Evolutionary conservation across 192 early-diverging fungal genomes (phyloP).

Genomic region (Phlyctochytrium planicorne): DNA sequence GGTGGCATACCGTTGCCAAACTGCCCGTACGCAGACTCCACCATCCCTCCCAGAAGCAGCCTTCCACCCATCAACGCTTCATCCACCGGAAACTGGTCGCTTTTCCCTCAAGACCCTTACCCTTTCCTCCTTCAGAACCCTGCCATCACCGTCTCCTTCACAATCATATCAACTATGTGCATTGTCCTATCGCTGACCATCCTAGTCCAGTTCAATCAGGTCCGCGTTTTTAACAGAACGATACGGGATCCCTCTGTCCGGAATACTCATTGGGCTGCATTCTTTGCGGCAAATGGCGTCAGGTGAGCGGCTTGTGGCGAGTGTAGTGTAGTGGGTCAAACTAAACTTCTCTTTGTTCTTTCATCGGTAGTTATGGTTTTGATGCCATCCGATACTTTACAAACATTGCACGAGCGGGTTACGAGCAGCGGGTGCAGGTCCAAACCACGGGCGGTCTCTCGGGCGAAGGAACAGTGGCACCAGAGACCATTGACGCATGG

Average conservation of each 20-base stretch:
- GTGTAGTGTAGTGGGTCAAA: no score
- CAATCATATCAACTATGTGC: conserved; percentile 13
- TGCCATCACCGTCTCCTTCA: conserved; percentile 29
- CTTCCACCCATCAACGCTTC: no score
- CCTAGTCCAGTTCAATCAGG: conserved; percentile 15
- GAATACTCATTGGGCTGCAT: conserved; percentile 32
- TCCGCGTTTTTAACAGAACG: conserved; percentile 39
- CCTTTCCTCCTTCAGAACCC: conserved; percentile 28
- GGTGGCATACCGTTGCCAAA: conserved; percentile 37
- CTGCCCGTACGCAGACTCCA: conserved; percentile 37
- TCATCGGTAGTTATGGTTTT: conserved; percentile 22
- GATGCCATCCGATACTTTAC: conserved; percentile 38
- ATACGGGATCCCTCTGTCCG: conserved; percentile 30
- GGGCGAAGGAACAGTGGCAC: conserved; percentile 26
- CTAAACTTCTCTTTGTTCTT: no score
- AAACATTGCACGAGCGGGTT: conserved; percentile 19
- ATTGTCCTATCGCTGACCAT: conserved; percentile 21
- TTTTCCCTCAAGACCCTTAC: not conserved
- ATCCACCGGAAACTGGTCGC: not conserved
- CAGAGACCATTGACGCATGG: conserved; percentile 42
- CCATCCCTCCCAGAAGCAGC: conserved; percentile 7
- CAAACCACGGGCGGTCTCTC: no score
- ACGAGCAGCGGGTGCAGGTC: not conserved
- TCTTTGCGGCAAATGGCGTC: conserved; percentile 23
- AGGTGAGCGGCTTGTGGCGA: conserved; percentile 3